Evolutionary conservation across 2,329 filamentous ascomycete species (phyloP), one percentile per base, ranked within the genome.

Genomic region (Exserohilum turcica): DNA sequence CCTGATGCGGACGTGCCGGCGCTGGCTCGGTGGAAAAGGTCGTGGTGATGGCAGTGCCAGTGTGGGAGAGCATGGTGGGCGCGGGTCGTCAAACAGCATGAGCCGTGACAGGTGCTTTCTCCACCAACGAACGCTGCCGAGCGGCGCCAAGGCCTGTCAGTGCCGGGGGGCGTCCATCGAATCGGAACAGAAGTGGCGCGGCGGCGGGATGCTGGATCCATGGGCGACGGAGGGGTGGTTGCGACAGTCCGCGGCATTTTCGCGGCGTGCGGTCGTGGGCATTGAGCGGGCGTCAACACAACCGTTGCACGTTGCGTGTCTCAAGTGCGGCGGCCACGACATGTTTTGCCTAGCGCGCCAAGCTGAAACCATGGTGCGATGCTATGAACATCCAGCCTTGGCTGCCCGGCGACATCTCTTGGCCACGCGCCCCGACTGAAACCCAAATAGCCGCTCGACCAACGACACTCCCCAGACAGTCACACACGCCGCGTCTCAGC

Each of bases 281-380:
- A n/a, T n/a, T n/a, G n/a, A n/a, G n/a, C n/a, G n/a, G n/a, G n/a
- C n/a, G n/a, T n/a, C n/a, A n/a, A 24, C 32, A 49, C 29, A 33
- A 46, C 48, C 54, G 61, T 65, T 66, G 56, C 65, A 66, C 57
- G 45, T 62, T 62, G 43, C 60, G 68, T 68, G 50, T 72, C 67
- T 71, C 15, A 49, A 52, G 57, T 19, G 33, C 35, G 45, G 19
- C 55, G 54, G 50, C 43, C 52, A 40, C 44, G 48, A 44, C 36
- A 44, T 52, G 46, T 50, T 63, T 52, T 44, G 53, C 64, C 60
- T 66, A 59, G 62, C 64, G 64, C 64, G 68, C 68, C 68, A 71
- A 73, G 68, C 60, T 70, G 60, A 72, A 72, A 72, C 69, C 59
- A 45, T 71, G 64, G 70, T 73, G 70, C 63, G 65, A 61, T 53